Base-by-base conservation (phyloP, 257 asterid genomes). In the Gentiana macrophylla region DNA sequence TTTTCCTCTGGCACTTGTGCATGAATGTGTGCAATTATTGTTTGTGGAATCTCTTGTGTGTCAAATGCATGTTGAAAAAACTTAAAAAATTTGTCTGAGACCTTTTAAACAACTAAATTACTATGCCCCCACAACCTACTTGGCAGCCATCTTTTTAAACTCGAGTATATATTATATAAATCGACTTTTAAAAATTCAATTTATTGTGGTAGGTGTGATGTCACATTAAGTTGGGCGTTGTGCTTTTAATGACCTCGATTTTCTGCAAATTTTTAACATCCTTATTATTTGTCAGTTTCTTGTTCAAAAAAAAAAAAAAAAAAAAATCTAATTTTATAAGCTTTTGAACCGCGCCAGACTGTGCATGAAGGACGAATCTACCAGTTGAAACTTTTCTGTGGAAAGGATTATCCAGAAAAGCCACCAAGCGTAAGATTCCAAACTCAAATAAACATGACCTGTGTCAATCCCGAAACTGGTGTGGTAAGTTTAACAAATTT, bases 301-400 rank as follows among this genome's bases (percentile, higher is more conserved):
- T 24, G 24, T 24, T 24, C 24, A 24, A 24, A 24, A 24, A 24
- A 24, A 24, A 24, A 24, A 24, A 24, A 24, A 24, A 24, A 24
- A 24, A 15, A 15, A 15, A n/a, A n/a, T 15, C 24, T 24, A 24
- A 24, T 24, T 24, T 24, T 24, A 24, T 24, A 24, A 24, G 24
- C 24, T 24, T 10, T 54, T 36, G 34, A 5, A 35, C 8, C 46
- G 65, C 50, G 15, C 54, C 83, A 86, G 95, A 76, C 83, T 69
- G 94, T 81, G 61, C 86, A 86, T 6, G 94, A 84, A 69, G 94
- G 95, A 50, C 89, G 84, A 53, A 86, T 86, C 65, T 84, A 86
- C 72, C 94, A 84, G 59, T 62, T 86, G 69, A 81, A 86, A 64
- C 62, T 86, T 63, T 81, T 84, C 69, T 86, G 95, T 44, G 95